Percentiles rank a stretch among this genome's conserved stretches.
Conservation (phyloP, 2,329 filamentous ascomycete genomes). For the Beauveria scarabaeidicola region DNA sequence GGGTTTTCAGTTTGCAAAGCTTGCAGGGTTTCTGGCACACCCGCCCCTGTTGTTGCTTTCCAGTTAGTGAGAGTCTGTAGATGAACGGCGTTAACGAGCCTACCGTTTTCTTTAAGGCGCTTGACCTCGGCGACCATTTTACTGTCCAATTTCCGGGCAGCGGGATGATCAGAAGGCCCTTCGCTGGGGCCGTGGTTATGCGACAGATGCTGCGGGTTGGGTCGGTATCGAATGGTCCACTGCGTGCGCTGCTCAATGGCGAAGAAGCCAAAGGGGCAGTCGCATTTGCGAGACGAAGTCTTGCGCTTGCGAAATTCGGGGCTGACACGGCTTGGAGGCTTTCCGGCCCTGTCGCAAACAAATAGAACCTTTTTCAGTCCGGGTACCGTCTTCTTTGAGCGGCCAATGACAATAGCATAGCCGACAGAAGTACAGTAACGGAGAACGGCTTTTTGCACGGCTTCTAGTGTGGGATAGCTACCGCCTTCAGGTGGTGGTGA, state of each 20-base stretch:
- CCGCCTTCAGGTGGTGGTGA: constrained; percentile 55
- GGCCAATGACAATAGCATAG: constrained; percentile 59
- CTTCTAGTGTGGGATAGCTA: constrained; percentile 55
- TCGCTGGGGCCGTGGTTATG: constrained; percentile 61
- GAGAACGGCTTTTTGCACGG: constrained; percentile 55
- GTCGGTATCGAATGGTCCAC: constrained; percentile 58
- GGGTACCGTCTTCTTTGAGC: constrained; percentile 59
- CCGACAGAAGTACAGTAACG: constrained; percentile 59
- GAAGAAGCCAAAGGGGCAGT: constrained; percentile 62
- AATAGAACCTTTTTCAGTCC: constrained; percentile 60
- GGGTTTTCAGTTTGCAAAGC: constrained; percentile 57
- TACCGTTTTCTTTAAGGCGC: constrained; percentile 57
- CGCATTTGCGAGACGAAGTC: constrained; percentile 60
- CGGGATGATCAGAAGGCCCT: constrained; percentile 57
- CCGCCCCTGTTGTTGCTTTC: constrained; percentile 42
- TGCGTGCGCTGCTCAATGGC: constrained; percentile 59
- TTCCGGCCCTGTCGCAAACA: constrained; percentile 57
- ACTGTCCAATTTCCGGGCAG: constrained; percentile 56
- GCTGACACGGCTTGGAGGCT: constrained; percentile 52
- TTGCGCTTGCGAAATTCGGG: constrained; percentile 57
- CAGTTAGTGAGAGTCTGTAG: constrained; percentile 21
- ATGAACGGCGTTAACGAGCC: constrained; percentile 20
- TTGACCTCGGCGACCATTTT: constrained; percentile 62
- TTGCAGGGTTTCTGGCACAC: constrained; percentile 57
- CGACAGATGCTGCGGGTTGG: constrained; percentile 46